Percentiles rank a stretch among this genome's conserved stretches.
phyloP scores from a whole-genome alignment of 306 rosid species.

The Pyrus bretschneideri region DNA sequence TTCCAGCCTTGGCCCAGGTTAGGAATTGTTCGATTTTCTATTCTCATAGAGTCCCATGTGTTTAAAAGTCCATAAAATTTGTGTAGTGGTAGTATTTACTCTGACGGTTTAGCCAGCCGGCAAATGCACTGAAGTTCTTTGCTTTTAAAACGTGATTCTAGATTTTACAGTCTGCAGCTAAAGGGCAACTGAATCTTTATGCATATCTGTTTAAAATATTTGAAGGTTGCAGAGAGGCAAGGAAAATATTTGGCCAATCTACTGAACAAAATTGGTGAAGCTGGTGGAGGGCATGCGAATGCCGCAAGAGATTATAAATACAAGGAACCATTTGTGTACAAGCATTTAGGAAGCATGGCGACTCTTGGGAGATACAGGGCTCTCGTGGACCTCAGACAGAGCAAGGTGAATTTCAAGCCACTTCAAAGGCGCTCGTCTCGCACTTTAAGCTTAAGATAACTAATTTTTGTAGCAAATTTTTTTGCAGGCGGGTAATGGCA shows the following conservation, averaged over 20 bases:
- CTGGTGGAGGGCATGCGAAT: conserved; percentile 65
- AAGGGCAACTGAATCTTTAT: not conserved
- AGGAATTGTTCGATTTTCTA: not conserved
- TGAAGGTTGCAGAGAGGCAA: conserved; percentile 93
- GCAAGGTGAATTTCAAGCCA: conserved; percentile 48
- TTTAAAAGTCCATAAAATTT: not conserved
- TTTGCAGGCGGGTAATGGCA: conserved; percentile 66
- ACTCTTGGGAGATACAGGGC: conserved; percentile 87
- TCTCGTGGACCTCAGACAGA: conserved; percentile 92
- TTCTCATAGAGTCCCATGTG: too few species aligned
- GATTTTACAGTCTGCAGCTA: not conserved
- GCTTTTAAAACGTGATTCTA: not conserved
- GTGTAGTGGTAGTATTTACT: not conserved
- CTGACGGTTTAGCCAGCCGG: too few species aligned
- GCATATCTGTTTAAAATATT: conserved; percentile 8
- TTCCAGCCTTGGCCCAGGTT: conserved; percentile 96
- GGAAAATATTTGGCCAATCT: conserved; percentile 67
- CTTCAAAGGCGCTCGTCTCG: not conserved
- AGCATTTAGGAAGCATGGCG: conserved; percentile 97
- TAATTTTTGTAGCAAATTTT: conserved; percentile 5
- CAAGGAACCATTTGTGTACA: conserved; percentile 76
- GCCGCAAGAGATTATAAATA: conserved; percentile 38
- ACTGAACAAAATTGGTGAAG: conserved; percentile 65
- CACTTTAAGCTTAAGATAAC: not conserved
- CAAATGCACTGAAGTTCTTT: not conserved